Conservation (phyloP, 495 filamentous ascomycete genomes). For the Neurospora sp. region DNA sequence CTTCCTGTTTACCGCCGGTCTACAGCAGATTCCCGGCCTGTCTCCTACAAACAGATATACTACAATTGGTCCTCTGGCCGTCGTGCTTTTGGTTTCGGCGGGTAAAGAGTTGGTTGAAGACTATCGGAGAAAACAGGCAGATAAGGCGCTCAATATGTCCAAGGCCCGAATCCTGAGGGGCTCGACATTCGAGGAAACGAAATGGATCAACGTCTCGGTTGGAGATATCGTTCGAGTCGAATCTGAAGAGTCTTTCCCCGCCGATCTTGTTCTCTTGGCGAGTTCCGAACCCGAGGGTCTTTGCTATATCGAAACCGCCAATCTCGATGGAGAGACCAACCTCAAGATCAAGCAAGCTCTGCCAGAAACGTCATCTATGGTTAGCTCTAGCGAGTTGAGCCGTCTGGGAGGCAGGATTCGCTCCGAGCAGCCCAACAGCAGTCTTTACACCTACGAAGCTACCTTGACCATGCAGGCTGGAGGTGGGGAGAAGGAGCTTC, state of each 20-base stretch:
- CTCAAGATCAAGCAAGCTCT: constrained; percentile 98
- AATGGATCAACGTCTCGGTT: constrained; percentile 88
- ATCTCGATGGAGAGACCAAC: constrained; percentile 97
- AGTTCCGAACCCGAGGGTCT: constrained; percentile 95
- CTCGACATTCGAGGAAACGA: constrained; percentile 73
- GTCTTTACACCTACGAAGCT: constrained; percentile 96
- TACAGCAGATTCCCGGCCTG: constrained; percentile 93
- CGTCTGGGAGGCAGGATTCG: constrained; percentile 76
- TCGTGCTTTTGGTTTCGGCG: constrained; percentile 87
- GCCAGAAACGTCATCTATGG: constrained; percentile 82
- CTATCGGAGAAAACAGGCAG: constrained; percentile 78
- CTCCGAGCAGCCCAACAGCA: constrained; percentile 98
- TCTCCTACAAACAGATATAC: constrained; percentile 93
- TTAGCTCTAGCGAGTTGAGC: constrained; percentile 79
- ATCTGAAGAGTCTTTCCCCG: constrained; percentile 92
- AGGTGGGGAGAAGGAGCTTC: constrained; percentile 90
- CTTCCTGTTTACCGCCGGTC: constrained; percentile 92
- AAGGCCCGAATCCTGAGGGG: constrained; percentile 78
- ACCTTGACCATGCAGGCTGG: constrained; percentile 88
- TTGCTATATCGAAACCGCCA: constrained; percentile 98
- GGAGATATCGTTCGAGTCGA: constrained; percentile 93
- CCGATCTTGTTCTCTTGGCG: constrained; percentile 83
- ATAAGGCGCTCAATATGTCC: constrained; percentile 80
- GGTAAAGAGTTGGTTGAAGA: constrained; percentile 94
- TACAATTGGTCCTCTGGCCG: constrained; percentile 83